Conservation (phyloP, 495 filamentous ascomycete genomes). For the Bacidia gigantensis region DNA sequence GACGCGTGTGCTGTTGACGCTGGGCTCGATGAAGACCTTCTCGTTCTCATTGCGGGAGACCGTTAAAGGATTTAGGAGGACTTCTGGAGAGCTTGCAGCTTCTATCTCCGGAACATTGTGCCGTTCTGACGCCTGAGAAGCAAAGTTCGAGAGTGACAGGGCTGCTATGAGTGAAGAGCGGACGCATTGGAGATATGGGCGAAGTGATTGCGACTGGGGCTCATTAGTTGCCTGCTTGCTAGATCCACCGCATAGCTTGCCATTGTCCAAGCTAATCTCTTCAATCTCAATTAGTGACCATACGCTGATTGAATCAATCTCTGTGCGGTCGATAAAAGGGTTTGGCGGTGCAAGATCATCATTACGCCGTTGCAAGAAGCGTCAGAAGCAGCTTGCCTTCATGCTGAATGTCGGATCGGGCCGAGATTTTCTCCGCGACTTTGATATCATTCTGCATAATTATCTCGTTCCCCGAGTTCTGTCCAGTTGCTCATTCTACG, state of each 20-base stretch:
- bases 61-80: slow-evolving; percentile 79
- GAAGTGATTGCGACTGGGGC: slow-evolving; percentile 83
- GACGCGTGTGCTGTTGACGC: slow-evolving; percentile 86
- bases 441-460: background rate
- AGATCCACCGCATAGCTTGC: background rate
- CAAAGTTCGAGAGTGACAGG: slow-evolving; percentile 91
- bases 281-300: no score
- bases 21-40: slow-evolving; percentile 83
- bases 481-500: no score
- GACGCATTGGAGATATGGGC: slow-evolving; percentile 93
- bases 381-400: no score
- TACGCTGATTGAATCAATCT: background rate
- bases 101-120: slow-evolving; percentile 98
- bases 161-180: slow-evolving; percentile 88
- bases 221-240: background rate
- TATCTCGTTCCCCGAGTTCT: no score
- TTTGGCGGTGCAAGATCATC: no score
- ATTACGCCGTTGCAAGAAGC: no score
- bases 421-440: background rate
- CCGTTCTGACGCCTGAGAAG: slow-evolving; percentile 86
- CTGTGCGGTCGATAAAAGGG: no score
- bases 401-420: background rate
- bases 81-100: slow-evolving; percentile 79
- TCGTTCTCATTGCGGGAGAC: slow-evolving; percentile 93
- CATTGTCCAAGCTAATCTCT: background rate